Evolutionary conservation across 768 basidiomycete genomes (phyloP).

Genomic region (Macrolepiota dolichaula): DNA sequence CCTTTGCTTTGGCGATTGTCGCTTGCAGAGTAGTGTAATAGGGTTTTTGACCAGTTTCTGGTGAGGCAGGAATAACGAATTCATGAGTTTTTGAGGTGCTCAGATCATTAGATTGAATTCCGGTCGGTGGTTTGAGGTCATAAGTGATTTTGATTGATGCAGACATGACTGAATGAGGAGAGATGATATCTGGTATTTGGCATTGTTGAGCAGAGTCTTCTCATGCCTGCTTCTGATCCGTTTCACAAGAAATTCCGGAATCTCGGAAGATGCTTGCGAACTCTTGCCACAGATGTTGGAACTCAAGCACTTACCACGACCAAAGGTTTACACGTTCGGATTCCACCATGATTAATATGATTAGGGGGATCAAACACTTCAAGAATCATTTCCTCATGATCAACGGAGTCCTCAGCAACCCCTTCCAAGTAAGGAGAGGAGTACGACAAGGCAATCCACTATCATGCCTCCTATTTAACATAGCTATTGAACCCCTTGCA

Average conservation of each 20-base stretch:
- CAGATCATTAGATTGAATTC: constrained; percentile 17
- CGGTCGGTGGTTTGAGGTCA: constrained; percentile 38
- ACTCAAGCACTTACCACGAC: not conserved
- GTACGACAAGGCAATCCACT: constrained; percentile 35
- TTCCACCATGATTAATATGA: too few species aligned
- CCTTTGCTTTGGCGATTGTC: constrained; percentile 50
- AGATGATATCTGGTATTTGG: constrained; percentile 18
- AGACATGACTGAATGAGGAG: constrained; percentile 16
- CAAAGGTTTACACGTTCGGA: too few species aligned
- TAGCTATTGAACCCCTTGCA: constrained; percentile 38
- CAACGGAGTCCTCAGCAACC: constrained; percentile 25
- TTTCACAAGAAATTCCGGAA: not conserved
- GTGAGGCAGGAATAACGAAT: constrained; percentile 17
- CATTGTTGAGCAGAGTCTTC: constrained; percentile 17
- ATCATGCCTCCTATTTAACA: constrained; percentile 35
- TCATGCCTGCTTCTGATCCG: not conserved
- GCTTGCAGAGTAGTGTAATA: constrained; percentile 52
- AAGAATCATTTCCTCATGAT: too few species aligned
- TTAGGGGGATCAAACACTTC: too few species aligned
- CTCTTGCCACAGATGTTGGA: not conserved
- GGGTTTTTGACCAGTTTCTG: constrained; percentile 21
- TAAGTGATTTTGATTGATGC: constrained; percentile 39
- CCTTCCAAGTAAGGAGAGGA: constrained; percentile 24
- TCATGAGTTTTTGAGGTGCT: constrained; percentile 17
- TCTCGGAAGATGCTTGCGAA: not conserved